Evolutionary conservation across 1,284 basidiomycete species (phyloP).

Genomic region (Moesziomyces globuligerus): DNA sequence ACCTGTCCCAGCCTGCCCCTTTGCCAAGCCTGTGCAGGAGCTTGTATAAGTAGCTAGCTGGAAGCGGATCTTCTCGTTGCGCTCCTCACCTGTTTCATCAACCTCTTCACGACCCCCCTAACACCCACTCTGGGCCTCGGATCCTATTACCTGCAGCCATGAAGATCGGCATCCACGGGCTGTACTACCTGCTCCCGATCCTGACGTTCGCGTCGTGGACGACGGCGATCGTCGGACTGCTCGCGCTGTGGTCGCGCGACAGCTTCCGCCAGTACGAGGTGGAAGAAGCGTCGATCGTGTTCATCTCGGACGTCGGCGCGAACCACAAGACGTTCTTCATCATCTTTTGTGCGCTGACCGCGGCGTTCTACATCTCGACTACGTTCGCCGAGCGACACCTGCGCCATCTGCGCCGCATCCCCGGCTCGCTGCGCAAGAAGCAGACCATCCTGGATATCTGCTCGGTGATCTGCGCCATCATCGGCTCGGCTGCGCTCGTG

Average conservation of each 20-base stretch:
- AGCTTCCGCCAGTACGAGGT: slow-evolving; percentile 67
- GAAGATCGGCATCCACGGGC: slow-evolving; percentile 46
- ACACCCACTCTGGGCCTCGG: not conserved
- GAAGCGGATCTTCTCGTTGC: not conserved
- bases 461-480: slow-evolving; percentile 69
- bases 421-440: slow-evolving; percentile 68
- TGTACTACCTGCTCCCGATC: slow-evolving; percentile 50
- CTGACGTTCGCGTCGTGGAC: slow-evolving; percentile 51
- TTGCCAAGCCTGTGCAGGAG: not conserved
- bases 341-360: slow-evolving; percentile 51
- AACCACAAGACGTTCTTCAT: slow-evolving; percentile 63
- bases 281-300: slow-evolving; percentile 68
- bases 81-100: not conserved
- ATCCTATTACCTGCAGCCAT: slow-evolving; percentile 2
- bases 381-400: slow-evolving; percentile 70
- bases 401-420: slow-evolving; percentile 70
- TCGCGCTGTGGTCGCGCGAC: slow-evolving; percentile 68
- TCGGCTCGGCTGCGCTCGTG: slow-evolving; percentile 69
- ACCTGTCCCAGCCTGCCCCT: not conserved
- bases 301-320: slow-evolving; percentile 70
- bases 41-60: not conserved
- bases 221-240: slow-evolving; percentile 59
- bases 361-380: slow-evolving; percentile 66
- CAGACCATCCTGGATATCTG: slow-evolving; percentile 68
- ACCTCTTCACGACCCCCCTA: too few relatives aligned